phyloP scores from a whole-genome alignment of 441 rosid genomes.

The Breynia disticha region DNA sequence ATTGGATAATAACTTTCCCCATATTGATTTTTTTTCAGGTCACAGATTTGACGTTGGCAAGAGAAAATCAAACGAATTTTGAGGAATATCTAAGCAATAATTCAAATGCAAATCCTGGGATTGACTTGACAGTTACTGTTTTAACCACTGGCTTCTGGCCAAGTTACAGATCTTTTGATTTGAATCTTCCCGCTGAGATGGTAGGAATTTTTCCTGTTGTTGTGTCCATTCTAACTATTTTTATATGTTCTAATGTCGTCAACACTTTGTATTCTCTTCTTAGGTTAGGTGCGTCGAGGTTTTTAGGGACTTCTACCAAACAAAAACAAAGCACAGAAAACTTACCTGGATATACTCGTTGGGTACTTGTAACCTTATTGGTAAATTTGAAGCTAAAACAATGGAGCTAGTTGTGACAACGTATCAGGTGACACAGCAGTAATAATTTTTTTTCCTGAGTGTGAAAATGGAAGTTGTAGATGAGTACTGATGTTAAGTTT shows the following conservation, averaged over 20 bases:
- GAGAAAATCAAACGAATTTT: constrained; percentile 73
- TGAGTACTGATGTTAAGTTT: constrained; percentile 5
- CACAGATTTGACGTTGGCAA: constrained; percentile 92
- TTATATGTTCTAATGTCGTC: background rate
- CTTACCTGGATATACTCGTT: constrained; percentile 95
- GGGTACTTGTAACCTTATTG: constrained; percentile 78
- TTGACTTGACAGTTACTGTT: constrained; percentile 91
- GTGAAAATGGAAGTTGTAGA: background rate
- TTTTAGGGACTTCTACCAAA: constrained; percentile 78
- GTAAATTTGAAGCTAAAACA: constrained; percentile 82
- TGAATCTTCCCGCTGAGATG: constrained; percentile 93
- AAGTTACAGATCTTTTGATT: constrained; percentile 91
- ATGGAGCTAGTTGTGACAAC: constrained; percentile 89
- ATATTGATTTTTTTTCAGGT: constrained; percentile 36
- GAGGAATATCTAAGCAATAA: constrained; percentile 69
- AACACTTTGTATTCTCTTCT: constrained; percentile 9
- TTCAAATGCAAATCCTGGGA: constrained; percentile 69
- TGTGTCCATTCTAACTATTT: background rate
- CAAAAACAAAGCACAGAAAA: constrained; percentile 78
- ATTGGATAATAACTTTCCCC: constrained; percentile 3
- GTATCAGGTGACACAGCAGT: constrained; percentile 54
- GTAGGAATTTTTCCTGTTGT: constrained; percentile 25
- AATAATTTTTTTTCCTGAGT: background rate
- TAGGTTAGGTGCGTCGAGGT: constrained; percentile 91
- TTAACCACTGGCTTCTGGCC: constrained; percentile 98